Conservation (phyloP, 352 stramenopile genomes). For the Phytophthora cryptogea region DNA sequence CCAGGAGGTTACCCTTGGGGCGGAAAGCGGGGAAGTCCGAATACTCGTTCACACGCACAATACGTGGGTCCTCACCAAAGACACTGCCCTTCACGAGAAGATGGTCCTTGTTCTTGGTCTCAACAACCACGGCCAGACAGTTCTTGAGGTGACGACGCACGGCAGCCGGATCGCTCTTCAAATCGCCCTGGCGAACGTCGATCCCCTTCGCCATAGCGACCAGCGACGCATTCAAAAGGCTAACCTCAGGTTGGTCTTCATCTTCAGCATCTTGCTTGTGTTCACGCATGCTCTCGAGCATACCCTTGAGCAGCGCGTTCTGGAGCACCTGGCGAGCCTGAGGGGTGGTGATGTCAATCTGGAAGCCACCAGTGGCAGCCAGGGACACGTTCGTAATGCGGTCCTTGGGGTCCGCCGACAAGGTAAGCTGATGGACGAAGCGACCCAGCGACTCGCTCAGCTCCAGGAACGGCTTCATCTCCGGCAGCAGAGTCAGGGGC, state of each 20-base stretch:
- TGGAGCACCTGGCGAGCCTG: constrained; percentile 76
- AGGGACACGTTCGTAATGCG: constrained; percentile 68
- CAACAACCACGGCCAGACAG: constrained; percentile 70
- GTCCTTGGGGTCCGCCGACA: constrained; percentile 69
- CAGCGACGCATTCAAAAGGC: constrained; percentile 71
- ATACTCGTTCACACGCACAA: constrained; percentile 85
- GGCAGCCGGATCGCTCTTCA: constrained; percentile 39
- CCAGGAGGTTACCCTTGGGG: constrained; percentile 73
- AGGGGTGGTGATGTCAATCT: constrained; percentile 80
- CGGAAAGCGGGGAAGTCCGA: constrained; percentile 86
- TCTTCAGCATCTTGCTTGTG: constrained; percentile 21
- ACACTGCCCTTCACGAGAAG: constrained; percentile 79
- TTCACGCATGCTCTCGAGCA: constrained; percentile 63
- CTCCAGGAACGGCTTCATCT: constrained; percentile 84
- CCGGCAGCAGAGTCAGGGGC: constrained; percentile 69
- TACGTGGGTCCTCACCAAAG: constrained; percentile 79
- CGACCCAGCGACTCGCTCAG: constrained; percentile 72
- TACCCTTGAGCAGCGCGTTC: constrained; percentile 74
- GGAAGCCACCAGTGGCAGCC: constrained; percentile 60
- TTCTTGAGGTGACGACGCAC: constrained; percentile 78
- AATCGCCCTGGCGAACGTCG: constrained; percentile 73
- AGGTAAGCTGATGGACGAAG: constrained; percentile 69
- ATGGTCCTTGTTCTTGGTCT: constrained; percentile 59
- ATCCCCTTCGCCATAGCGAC: constrained; percentile 78
- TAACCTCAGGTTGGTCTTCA: constrained; percentile 33